Evolutionary conservation across 495 filamentous ascomycete genomes (phyloP), one percentile per base, ranked within the genome.

Genomic region (Chaetomium cochliodes): DNA sequence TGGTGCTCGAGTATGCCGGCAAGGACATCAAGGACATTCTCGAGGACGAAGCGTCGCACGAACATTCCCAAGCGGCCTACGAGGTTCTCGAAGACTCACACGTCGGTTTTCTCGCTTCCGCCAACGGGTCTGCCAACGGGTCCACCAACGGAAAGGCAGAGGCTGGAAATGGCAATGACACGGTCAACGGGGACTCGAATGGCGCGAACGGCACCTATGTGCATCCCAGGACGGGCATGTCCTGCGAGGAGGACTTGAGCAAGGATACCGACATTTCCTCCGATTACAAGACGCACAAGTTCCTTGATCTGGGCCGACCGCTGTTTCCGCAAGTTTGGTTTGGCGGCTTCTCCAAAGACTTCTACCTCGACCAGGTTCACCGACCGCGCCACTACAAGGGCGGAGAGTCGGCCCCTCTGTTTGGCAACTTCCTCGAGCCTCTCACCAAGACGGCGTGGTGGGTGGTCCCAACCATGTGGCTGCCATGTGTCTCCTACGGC

Each of bases 351-450:
- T 86, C 77, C 65, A 98, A 96, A 72, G 86, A 91, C 33, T 98
- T 98, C 73, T 99, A 99, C 69, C 84, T 99, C 13, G 87, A 97
- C 58, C 93, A 99, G 77, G 90, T 99, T 42, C 96, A 99, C 74
- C 87, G 93, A 53, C 93, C 93, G 26, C 86, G 93, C 62, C 92
- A 98, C 79, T 98, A 97, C 83, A 92, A 86, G 69, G 92, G 92
- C 58, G 94, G 94, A 47, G 86, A 87, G 63, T 96, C 92, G 6
- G 94, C 96, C 37, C 96, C 94, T 8, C 76, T 99, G 33, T 99
- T 99, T 77, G 96, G 96, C 49, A 99, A 99, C 77, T 94, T 98
- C 78, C 82, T 99, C 13, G 96, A 99, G 77, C 96, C 96, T 8
- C 79, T 99, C 28, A 91, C 89, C 75, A 90, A 92, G 79, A 98